Percentiles rank a stretch among this genome's conserved stretches.
Evolutionary conservation across 352 stramenopile genomes (phyloP).

Genomic region (Aphanomyces stellatus): DNA sequence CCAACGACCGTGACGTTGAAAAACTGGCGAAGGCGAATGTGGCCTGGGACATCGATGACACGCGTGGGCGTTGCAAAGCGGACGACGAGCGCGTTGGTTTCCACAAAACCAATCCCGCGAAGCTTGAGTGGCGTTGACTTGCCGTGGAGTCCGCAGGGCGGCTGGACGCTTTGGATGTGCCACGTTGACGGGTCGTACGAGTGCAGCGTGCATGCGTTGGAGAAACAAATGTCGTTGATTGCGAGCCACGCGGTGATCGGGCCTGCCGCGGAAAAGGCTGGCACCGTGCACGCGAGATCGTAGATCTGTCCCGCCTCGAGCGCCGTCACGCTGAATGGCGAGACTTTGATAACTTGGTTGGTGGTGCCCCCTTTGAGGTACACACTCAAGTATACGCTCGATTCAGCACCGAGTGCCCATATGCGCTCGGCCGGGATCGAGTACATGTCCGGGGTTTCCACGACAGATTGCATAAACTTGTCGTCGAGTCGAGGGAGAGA

Average conservation of each 20-base stretch:
- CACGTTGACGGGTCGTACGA: background rate
- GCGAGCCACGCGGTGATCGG: background rate
- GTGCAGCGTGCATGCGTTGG: background rate
- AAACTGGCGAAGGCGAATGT: slow-evolving; percentile 3
- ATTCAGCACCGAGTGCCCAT: background rate
- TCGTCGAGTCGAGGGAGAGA: too few species aligned
- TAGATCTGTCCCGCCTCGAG: background rate
- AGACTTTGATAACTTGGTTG: background rate
- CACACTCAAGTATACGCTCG: background rate
- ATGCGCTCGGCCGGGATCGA: background rate
- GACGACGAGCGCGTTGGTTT: background rate
- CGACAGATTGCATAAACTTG: background rate
- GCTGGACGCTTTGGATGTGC: background rate
- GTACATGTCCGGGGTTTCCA: background rate
- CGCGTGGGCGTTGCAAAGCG: background rate
- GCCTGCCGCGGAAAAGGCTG: background rate
- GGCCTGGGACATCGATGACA: background rate
- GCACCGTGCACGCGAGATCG: background rate
- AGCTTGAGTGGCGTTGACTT: slow-evolving; percentile 12
- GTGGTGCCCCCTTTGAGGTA: background rate
- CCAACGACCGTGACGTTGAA: slow-evolving; percentile 1
- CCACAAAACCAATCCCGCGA: slow-evolving; percentile 1
- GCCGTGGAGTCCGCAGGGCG: slow-evolving; percentile 9
- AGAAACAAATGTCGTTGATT: slow-evolving; percentile 14
- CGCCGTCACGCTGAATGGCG: background rate